phyloP scores from a whole-genome alignment of 345 rosid genomes.

The Euphorbia peplus region DNA sequence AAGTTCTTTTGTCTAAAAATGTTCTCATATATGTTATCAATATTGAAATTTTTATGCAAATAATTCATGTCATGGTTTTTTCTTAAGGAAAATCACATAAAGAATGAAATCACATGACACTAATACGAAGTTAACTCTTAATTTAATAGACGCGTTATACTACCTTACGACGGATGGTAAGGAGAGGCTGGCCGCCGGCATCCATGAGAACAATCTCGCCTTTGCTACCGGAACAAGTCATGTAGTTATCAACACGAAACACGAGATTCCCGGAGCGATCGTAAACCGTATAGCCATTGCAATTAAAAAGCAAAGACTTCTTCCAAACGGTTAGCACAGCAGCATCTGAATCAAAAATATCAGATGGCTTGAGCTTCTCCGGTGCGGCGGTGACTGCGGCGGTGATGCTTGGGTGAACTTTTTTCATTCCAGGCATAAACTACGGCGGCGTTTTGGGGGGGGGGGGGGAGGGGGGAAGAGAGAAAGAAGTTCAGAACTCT shows the following conservation, averaged over 20 bases:
- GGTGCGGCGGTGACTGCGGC: constrained; percentile 7
- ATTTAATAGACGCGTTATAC: not conserved
- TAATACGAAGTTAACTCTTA: too few relatives aligned
- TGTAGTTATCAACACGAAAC: constrained; percentile 86
- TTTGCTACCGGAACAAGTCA: constrained; percentile 34
- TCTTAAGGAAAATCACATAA: too few relatives aligned
- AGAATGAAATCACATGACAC: too few relatives aligned
- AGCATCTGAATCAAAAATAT: constrained; percentile 11
- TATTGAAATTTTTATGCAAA: too few relatives aligned
- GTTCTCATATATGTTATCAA: too few relatives aligned
- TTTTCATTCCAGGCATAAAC: constrained; percentile 44
- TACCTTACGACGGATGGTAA: constrained; percentile 95
- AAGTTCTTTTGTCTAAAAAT: too few relatives aligned
- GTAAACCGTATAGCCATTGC: constrained; percentile 89
- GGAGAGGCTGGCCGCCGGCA: constrained; percentile 78
- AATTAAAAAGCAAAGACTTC: constrained; percentile 88
- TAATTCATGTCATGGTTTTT: too few relatives aligned
- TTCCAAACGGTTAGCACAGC: constrained; percentile 79
- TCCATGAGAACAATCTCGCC: constrained; percentile 88
- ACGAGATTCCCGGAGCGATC: constrained; percentile 69
- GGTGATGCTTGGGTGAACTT: constrained; percentile 59
- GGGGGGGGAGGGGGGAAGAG: not conserved
- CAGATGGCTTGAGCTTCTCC: not conserved
- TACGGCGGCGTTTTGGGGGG: constrained; percentile 11
- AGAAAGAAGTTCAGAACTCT: not conserved